Evolutionary conservation across 768 basidiomycete species (phyloP), one percentile per base, ranked within the genome.

Genomic region (Albatrellus ellisii): DNA sequence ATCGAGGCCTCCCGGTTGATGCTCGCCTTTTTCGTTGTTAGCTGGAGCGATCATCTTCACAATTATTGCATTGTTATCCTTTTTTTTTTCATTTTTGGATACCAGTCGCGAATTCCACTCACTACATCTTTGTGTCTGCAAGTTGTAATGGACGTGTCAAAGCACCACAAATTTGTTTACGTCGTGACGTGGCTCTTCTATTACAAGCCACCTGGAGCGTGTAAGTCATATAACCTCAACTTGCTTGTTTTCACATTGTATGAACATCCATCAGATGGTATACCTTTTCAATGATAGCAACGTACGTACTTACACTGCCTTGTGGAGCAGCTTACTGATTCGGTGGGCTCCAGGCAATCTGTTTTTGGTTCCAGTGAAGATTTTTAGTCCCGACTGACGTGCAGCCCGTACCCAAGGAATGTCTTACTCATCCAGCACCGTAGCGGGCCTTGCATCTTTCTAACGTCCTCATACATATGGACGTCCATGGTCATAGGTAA

Each of bases 391-490:
- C 24, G 17, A 34, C 17, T 36, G 32, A 45, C 11, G 37, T n/a
- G 26, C 43, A 78, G 74, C 68, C 14, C 80, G 78, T 53, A 61
- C 48, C 8, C 54, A 64, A 6, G 63, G 61, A 8, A 65, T 66
- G 0, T 64, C 65, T 2, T 88, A 84, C 55, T 86, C 84, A 1
- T 75, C 73, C 9, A 70, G 69, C 11, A 88, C 75, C 55, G 85
- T 89, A 33, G 72, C 82, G 0, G 86, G 88, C 2, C 62, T 89
- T 10, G 69, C 87, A 41, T 75, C 88, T 58, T 90, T 72, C 52
- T 73, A 75, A 75, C 78, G 0, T 88, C 89, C 57, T 79, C 79
- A n/a, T 90, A 77, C 63, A 65, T 87, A 17, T 90, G 86, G 88
- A 79, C 77, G 14, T 84, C 80, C 0, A 82, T 86, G 59, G 83